Conservation (phyloP, 2,329 filamentous ascomycete species). For the Colletotrichum sp. region DNA sequence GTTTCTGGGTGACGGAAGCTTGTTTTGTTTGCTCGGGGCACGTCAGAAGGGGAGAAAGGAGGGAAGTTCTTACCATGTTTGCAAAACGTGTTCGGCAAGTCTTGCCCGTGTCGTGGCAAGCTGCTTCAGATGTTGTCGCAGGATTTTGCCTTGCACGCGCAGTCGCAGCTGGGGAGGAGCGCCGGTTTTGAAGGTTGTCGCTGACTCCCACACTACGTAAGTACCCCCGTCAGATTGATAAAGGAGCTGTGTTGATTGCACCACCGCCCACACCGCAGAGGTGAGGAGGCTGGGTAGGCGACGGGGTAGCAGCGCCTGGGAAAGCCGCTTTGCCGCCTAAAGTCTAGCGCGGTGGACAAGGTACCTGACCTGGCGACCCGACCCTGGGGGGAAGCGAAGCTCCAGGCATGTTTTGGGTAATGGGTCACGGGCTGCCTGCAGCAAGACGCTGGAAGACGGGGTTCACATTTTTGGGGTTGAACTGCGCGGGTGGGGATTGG, state of each 20-base stretch:
- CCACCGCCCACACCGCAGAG: background rate
- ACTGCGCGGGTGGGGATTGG: background rate
- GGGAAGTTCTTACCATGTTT: background rate
- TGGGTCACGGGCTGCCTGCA: constrained; percentile 6
- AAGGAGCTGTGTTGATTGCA: background rate
- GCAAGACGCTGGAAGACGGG: background rate
- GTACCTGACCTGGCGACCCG: background rate
- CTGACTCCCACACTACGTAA: background rate
- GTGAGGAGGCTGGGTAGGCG: background rate
- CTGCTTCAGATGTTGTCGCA: background rate
- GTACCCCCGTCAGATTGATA: background rate
- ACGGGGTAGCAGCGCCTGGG: background rate
- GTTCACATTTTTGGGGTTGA: background rate
- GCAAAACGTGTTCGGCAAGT: background rate
- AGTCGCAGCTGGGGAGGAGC: background rate
- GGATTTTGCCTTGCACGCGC: background rate
- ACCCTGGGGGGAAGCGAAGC: background rate
- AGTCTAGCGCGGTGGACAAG: background rate
- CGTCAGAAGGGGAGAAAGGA: background rate
- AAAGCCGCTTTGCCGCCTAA: background rate
- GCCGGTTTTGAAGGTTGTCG: background rate
- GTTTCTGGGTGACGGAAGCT: background rate
- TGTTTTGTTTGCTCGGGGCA: background rate
- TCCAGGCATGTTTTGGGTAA: background rate
- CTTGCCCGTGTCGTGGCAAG: background rate